These are phyloP conservation scores for Boletus smithii DNA, from an alignment of 1,284 basidiomycete species.

Conservation along the genomic window DNA sequence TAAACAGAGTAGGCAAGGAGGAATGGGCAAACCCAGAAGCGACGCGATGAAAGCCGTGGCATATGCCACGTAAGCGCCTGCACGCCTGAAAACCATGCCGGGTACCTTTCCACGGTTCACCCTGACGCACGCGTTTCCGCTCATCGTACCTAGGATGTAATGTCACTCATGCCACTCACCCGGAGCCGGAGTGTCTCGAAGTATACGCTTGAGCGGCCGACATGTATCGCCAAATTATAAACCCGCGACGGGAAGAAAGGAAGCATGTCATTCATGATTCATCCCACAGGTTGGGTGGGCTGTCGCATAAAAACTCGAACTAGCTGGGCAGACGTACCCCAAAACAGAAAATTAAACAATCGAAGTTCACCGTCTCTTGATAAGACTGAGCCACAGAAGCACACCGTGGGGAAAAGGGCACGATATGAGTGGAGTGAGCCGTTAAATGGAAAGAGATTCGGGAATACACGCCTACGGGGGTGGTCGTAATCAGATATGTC, in stretches of 20 bases:
- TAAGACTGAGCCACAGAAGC: conserved; percentile 14
- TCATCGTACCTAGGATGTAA: background rate
- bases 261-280: conserved; percentile 7
- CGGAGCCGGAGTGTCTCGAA: conserved; percentile 2
- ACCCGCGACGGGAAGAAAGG: background rate
- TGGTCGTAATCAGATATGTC: conserved; percentile 4
- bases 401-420: conserved; percentile 17
- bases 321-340: background rate
- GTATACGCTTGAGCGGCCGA: background rate
- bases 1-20: background rate
- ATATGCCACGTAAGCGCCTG: background rate
- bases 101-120: background rate
- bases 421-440: background rate
- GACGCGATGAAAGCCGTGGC: background rate
- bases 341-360: conserved; percentile 13
- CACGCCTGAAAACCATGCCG: background rate
- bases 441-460: background rate
- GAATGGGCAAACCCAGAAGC: background rate
- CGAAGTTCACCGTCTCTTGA: conserved; percentile 11
- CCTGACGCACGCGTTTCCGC: background rate
- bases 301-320: conserved; percentile 6
- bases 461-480: background rate
- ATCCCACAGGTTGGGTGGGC: conserved; percentile 3
- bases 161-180: background rate
- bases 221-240: background rate